Evolutionary conservation across 1,284 basidiomycete genomes (phyloP), one percentile per base, ranked within the genome.

Genomic region (Hemileia vastatrix): DNA sequence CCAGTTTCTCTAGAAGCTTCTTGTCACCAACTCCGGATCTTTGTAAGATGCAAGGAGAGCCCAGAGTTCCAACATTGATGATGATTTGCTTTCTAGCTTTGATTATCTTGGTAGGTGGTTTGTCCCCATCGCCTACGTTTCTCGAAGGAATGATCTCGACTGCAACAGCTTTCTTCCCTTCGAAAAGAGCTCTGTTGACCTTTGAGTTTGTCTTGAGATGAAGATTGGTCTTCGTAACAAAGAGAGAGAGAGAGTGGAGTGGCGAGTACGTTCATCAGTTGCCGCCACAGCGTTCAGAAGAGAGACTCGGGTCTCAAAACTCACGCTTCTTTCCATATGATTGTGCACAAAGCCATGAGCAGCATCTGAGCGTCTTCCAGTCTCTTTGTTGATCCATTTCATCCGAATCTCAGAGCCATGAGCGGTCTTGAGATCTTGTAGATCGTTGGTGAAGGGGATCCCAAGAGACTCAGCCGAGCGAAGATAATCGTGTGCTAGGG

Each of bases 321-420:
- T 27, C 27, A 27, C 27, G 27, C 27, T 27, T 27, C n/a, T 24
- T n/a, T 32, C 31, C 48, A 50, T 50, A 15, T 24, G 23, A 15
- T 24, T 24, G 48, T 50, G n/a, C n/a, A n/a, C n/a, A 27, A 57
- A 44, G 40, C 23, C 3, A 54, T 84, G 85, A 4, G 84, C 84
- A 53, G 84, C 84, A 68, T 86, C 84, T 66, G 83, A 84, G 55
- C 84, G 83, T 64, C 85, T 79, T 60, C 84, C 84, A 24, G 84
- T 86, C 67, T 85, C 81, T 66, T 84, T 81, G 76, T 86, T 86
- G 77, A 86, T 84, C 70, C 86, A 86, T 72, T 86, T 86, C 48
- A 84, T 84, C 84, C 84, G 86, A 63, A 85, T 84, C 73, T 86
- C 84, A 56, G 84, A 80, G 18, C 78, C 84, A 66, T 86, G 82